These are phyloP conservation scores for Didymosphaeria variabile DNA, from an alignment of 2,329 filamentous ascomycete species.

Conservation along the genomic window DNA sequence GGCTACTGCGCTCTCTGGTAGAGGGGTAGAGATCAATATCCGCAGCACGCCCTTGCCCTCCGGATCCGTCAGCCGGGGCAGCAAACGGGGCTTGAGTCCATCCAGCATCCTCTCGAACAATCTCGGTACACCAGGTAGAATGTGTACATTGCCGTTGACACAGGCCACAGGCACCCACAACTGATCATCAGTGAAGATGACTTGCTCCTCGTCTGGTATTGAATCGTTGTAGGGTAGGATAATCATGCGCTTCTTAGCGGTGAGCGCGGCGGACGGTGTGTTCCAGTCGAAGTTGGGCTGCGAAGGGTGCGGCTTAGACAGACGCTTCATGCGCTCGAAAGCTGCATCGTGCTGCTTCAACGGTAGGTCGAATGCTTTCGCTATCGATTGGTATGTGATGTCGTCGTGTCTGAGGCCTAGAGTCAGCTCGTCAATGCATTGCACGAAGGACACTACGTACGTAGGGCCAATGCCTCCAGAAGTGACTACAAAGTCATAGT, in stretches of 20 bases:
- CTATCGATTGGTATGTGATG: constrained; percentile 95
- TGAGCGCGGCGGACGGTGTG: constrained; percentile 77
- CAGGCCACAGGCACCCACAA: constrained; percentile 91
- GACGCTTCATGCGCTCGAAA: constrained; percentile 81
- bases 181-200: constrained; percentile 79
- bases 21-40: constrained; percentile 84
- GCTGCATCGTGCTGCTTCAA: constrained; percentile 80
- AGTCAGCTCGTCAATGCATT: constrained; percentile 27
- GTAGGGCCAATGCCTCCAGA: constrained; percentile 96
- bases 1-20: constrained; percentile 86
- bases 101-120: constrained; percentile 84
- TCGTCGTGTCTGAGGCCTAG: constrained; percentile 79
- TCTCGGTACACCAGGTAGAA: constrained; percentile 87
- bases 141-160: constrained; percentile 92
- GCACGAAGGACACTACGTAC: constrained; percentile 60
- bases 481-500: constrained; percentile 94
- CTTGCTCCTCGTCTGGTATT: constrained; percentile 73
- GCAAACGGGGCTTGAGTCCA: constrained; percentile 74
- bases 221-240: constrained; percentile 79
- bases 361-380: constrained; percentile 82
- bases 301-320: constrained; percentile 76
- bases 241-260: constrained; percentile 90
- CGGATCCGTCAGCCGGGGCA: constrained; percentile 78
- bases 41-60: constrained; percentile 82
- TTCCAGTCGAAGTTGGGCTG: constrained; percentile 87